Evolutionary conservation across 179 eudicot species (phyloP).

Genomic region (Camellia oleifera): DNA sequence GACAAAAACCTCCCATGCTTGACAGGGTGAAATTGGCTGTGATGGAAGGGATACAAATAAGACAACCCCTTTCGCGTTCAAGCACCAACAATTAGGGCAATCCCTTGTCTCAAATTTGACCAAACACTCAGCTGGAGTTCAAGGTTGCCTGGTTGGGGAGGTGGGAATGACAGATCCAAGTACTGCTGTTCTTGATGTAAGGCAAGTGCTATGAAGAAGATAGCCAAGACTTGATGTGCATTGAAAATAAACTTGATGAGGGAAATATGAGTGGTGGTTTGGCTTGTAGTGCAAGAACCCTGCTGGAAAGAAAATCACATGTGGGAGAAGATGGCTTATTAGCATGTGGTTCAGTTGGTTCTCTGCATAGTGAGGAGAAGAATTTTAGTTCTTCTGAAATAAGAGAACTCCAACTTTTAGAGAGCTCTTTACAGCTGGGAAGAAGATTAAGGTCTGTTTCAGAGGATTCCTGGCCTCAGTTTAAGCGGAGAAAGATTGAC

Average conservation of each 20-base stretch:
- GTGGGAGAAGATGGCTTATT: constrained; percentile 10
- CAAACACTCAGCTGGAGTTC: constrained; percentile 8
- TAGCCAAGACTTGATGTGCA: constrained; percentile 3
- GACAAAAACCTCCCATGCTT: background rate
- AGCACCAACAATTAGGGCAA: constrained; percentile 11
- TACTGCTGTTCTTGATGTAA: background rate
- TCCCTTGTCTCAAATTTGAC: constrained; percentile 13
- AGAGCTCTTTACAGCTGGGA: constrained; percentile 14
- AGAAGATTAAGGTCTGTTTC: constrained; percentile 20
- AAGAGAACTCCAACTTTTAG: constrained; percentile 18
- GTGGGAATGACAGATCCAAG: constrained; percentile 8
- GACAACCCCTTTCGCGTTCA: background rate
- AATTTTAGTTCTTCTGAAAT: constrained; percentile 12
- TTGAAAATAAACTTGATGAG: constrained; percentile 6
- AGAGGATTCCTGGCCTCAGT: constrained; percentile 43
- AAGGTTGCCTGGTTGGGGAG: constrained; percentile 10
- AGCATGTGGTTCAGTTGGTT: background rate
- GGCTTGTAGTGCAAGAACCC: constrained; percentile 4
- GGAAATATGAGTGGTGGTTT: constrained; percentile 1
- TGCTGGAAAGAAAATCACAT: constrained; percentile 6
- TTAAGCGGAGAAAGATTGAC: constrained; percentile 48
- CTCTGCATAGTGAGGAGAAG: constrained; percentile 14
- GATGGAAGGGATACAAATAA: constrained; percentile 13
- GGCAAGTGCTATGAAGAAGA: constrained; percentile 14
- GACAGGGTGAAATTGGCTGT: constrained; percentile 21